A percentile compares a stretch with the other conserved stretches of the same genome.
Conservation (phyloP, 2,329 filamentous ascomycete genomes). For the Penicillium nordicum region DNA sequence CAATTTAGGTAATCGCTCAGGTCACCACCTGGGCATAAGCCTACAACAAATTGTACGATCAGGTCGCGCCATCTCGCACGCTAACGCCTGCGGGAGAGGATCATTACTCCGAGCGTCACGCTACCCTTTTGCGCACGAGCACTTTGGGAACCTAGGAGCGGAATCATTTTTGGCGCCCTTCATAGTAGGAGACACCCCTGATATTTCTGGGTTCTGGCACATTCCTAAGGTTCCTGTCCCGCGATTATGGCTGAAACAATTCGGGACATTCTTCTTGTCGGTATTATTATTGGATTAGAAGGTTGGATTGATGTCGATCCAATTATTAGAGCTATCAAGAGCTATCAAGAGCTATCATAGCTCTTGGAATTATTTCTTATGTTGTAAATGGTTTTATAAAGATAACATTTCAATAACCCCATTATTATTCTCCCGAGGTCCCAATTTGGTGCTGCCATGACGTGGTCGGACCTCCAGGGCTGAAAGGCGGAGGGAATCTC, state of each 20-base stretch:
- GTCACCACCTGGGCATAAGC: neutral
- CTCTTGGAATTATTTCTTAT: neutral
- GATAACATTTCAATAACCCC: neutral
- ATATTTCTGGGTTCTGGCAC: slow-evolving; percentile 12
- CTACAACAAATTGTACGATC: slow-evolving; percentile 10
- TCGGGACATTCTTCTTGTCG: neutral
- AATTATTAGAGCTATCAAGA: neutral
- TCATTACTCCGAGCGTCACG: slow-evolving; percentile 19
- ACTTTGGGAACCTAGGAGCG: neutral
- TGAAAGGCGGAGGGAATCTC: neutral
- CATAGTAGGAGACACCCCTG: neutral
- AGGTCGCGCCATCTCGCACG: slow-evolving; percentile 18
- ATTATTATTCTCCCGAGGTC: too few species aligned
- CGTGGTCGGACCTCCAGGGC: slow-evolving; percentile 6
- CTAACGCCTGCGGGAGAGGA: slow-evolving; percentile 17
- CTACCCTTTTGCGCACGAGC: slow-evolving; percentile 5
- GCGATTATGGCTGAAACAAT: slow-evolving; percentile 14
- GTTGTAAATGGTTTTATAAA: neutral
- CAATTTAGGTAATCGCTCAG: slow-evolving; percentile 5
- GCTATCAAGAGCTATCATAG: neutral
- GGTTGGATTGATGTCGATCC: neutral
- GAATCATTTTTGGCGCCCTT: slow-evolving; percentile 9
- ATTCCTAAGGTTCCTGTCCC: slow-evolving; percentile 11
- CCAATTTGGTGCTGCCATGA: neutral
- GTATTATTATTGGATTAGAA: neutral